phyloP scores from a whole-genome alignment of 2,329 filamentous ascomycete species.

The Tolypocladium sp. region DNA sequence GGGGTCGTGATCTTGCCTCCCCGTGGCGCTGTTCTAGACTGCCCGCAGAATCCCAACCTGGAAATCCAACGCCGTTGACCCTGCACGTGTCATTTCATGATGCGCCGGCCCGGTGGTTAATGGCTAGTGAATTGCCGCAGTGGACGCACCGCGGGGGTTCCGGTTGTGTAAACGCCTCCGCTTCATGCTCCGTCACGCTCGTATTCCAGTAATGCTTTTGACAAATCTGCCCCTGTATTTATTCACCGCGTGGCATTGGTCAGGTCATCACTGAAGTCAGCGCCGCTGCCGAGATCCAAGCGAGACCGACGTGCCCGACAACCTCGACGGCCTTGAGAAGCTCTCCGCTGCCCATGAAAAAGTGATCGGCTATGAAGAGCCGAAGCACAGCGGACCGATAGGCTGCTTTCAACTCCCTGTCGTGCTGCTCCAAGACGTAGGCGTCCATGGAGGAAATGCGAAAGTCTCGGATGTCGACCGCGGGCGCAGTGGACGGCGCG shows the following conservation, averaged over 20 bases:
- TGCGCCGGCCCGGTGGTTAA: background rate
- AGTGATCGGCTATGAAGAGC: slow-evolving; percentile 34
- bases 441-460: slow-evolving; percentile 43
- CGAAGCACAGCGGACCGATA: slow-evolving; percentile 30
- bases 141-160: background rate
- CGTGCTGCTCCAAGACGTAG: slow-evolving; percentile 29
- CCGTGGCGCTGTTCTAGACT: background rate
- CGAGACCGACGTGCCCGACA: slow-evolving; percentile 1
- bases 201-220: background rate
- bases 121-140: background rate
- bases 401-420: slow-evolving; percentile 12
- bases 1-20: background rate
- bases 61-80: background rate
- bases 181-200: background rate
- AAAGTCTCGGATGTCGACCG: slow-evolving; percentile 35
- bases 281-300: slow-evolving; percentile 1
- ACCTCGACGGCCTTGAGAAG: slow-evolving; percentile 19
- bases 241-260: background rate
- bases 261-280: background rate
- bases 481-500: background rate
- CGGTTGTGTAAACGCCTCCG: too few relatives aligned
- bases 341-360: slow-evolving; percentile 25
- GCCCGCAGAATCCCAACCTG: background rate
- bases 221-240: background rate
- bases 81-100: background rate